These are phyloP conservation scores for Massariosphaeria phaeospora DNA, from an alignment of 495 filamentous ascomycete species.

Conservation along the genomic window DNA sequence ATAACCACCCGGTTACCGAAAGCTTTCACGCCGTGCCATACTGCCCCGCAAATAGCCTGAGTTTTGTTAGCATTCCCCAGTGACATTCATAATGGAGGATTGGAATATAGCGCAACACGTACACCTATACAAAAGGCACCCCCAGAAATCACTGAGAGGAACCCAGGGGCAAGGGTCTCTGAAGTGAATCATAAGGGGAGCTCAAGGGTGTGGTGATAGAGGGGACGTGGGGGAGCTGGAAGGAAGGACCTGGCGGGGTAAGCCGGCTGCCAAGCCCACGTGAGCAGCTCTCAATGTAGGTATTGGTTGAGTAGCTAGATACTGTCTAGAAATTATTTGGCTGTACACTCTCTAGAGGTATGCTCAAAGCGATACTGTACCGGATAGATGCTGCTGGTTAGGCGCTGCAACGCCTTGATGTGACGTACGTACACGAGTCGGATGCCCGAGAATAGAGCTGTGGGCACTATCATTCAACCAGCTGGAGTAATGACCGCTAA, in stretches of 20 bases:
- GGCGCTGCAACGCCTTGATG: no score
- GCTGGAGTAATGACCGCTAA: no score
- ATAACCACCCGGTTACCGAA: conserved; percentile 18
- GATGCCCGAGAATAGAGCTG: no score
- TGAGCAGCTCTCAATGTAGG: no score
- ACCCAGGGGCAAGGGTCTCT: conserved; percentile 96
- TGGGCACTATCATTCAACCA: no score
- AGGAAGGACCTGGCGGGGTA: neutral
- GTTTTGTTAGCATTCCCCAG: conserved; percentile 14
- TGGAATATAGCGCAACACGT: conserved; percentile 30
- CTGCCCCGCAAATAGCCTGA: conserved; percentile 76
- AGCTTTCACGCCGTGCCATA: conserved; percentile 98
- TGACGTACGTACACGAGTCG: no score
- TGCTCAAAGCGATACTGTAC: no score
- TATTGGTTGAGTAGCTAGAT: no score
- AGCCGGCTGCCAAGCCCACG: neutral
- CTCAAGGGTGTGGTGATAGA: neutral
- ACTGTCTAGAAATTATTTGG: no score
- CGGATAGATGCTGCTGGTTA: no score
- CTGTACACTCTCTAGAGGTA: no score
- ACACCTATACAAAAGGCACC: conserved; percentile 97
- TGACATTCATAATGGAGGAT: neutral
- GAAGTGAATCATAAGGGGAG: conserved; percentile 53
- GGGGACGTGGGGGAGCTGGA: neutral
- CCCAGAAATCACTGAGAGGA: conserved; percentile 89